Evolutionary conservation across 2,329 filamentous ascomycete species (phyloP), one percentile per base, ranked within the genome.

Genomic region (Fusarium decemcellulare): DNA sequence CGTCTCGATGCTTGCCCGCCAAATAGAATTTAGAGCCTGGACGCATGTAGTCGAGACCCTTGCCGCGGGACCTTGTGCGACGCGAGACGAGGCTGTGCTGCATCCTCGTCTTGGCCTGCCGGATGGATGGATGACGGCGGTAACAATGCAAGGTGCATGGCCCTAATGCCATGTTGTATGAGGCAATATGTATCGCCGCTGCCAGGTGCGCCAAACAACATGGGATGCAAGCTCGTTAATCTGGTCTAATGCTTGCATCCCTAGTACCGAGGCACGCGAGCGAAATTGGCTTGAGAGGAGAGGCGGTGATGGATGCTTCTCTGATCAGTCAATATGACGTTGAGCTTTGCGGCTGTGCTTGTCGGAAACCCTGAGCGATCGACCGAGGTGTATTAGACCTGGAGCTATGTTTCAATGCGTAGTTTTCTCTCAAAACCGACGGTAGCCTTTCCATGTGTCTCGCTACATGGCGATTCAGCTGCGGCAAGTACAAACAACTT

Each of bases 81-180:
- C 55, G 37, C 34, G 54, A 56, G 53, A 57, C 54, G 59, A 70
- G 67, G 67, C 67, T 70, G 55, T 70, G 63, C 63, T 70, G 55
- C 63, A 57, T 56, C 56, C 48, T 55, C 18, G 44, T 32, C 46
- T 43, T 61, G 59, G 46, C 44, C n/a, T 57, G 47, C 32, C 57
- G 56, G 53, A 56, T 66, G 61, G 65, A 68, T 54, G 61, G 47
- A 62, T 48, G 40, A 29, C 18, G 51, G 61, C 61, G 61, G 57
- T 46, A 67, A 70, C 52, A 42, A 55, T 65, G 12, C 12, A 36
- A 54, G 37, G 30, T 48, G 66, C 62, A 67, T 70, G 59, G 51
- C 27, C 62, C 46, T 42, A 37, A 48, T 68, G 59, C 44, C 60
- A 61, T 61, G 48, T 48, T 42, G 44, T 56, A 51, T 59, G 53